Percentiles rank a stretch among this genome's conserved stretches.
phyloP scores from a whole-genome alignment of 192 early-diverging fungal genomes.

The Rhizophagus sp. region DNA sequence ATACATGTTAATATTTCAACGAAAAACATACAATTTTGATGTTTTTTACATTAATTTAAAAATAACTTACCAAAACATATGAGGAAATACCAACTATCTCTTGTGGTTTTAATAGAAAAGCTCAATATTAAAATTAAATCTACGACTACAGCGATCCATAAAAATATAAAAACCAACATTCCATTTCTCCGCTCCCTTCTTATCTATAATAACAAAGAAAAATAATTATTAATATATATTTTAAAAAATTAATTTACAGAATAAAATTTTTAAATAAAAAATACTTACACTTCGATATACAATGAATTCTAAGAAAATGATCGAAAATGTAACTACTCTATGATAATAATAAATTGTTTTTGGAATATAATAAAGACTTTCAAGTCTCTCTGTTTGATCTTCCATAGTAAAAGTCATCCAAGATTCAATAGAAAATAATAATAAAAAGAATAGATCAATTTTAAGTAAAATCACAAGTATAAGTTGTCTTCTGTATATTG shows the following conservation, averaged over 20 bases:
- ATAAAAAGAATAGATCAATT: not conserved
- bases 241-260: not conserved
- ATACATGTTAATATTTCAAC: not conserved
- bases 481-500: not conserved
- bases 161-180: not conserved
- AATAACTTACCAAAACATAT: not conserved
- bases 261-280: not conserved
- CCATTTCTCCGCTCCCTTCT: not conserved
- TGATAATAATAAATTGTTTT: not conserved
- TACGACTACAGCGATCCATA: not conserved
- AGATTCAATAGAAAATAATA: not conserved
- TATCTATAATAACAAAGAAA: not conserved
- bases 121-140: not conserved
- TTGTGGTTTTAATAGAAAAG: not conserved
- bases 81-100: constrained; percentile 4
- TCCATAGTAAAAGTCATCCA: not conserved
- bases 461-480: not conserved
- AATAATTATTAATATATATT: not conserved
- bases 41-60: not conserved
- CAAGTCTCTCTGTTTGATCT: not conserved
- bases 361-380: not conserved
- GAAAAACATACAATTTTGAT: too few species aligned
- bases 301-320: not conserved
- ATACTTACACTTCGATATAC: not conserved
- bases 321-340: not conserved